Evolutionary conservation across 169 alveolate species (phyloP), one percentile per base, ranked within the genome.

Genomic region (Sarcocystis neurona): DNA sequence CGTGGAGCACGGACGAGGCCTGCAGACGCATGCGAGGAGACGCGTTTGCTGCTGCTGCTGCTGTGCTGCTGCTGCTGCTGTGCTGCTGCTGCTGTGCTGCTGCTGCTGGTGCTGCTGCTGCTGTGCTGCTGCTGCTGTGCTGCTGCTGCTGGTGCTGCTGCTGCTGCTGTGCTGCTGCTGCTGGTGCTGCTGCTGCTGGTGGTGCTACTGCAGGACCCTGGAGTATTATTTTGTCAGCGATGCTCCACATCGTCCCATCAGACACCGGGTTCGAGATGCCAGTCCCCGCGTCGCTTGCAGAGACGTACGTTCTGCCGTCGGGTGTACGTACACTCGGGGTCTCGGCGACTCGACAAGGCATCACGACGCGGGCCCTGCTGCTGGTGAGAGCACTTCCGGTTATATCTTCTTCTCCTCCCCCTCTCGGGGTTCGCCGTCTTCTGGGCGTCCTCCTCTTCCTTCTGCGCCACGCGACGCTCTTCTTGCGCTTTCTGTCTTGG

Each of bases 271-370:
- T 75, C 58, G 60, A 34, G 56, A 44, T 88, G 80, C 87, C 79
- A n/a, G 23, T 48, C 27, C 87, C 87, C 32, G 18, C 75, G 43
- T 78, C 43, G 30, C 37, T 43, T 47, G n/a, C 75, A 5, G 56
- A 56, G 53, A 75, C 68, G 34, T 79, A 75, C 80, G 41, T 53
- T 8, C 43, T 88, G 34, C 91, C 91, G 68, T 43, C 58, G 30
- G 79, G 89, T n/a, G 84, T 77, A 2, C 53, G 84, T n/a, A 75
- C 87, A 3, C 39, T 78, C 20, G 87, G 87, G 23, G 44, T 88
- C 58, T 56, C 91, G 30, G 91, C 91, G 27, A 88, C 91, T 37
- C 63, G 34, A 4, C 87, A 77, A 58, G 91, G 91, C 50, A 53
- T 88, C 34, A 79, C 91, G 60, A 68, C 91, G 32, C 58, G 87